Percentiles rank a stretch among this genome's conserved stretches.
These are phyloP conservation scores for Antrodiella citrinella DNA, from an alignment of 768 basidiomycete genomes.

Conservation along the genomic window DNA sequence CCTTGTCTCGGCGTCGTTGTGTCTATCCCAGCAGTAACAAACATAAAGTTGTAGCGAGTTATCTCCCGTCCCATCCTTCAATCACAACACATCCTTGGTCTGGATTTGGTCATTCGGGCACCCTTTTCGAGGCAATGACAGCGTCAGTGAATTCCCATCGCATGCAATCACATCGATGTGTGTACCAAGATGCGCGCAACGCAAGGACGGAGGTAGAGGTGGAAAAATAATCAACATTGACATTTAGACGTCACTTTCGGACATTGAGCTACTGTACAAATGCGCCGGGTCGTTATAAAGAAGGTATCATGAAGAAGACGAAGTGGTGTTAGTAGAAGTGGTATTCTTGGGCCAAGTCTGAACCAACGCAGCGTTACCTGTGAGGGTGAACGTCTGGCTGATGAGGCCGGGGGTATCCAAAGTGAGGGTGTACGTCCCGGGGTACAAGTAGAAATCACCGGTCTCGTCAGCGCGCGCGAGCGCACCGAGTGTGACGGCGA, in stretches of 20 bases:
- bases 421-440: conserved; percentile 33
- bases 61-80: not conserved
- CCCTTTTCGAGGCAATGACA: too few relatives aligned
- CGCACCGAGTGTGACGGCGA: conserved; percentile 39
- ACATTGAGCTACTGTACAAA: too few relatives aligned
- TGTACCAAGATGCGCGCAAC: too few relatives aligned
- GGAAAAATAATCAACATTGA: too few relatives aligned
- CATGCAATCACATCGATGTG: too few relatives aligned
- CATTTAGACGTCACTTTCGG: too few relatives aligned
- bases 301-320: too few relatives aligned
- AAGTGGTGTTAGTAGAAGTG: not conserved
- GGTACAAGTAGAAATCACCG: conserved; percentile 38
- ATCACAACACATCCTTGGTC: too few relatives aligned
- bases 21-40: not conserved
- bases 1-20: not conserved
- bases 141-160: too few relatives aligned
- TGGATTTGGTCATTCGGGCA: too few relatives aligned
- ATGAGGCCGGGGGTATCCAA: conserved; percentile 35
- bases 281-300: too few relatives aligned
- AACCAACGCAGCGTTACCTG: conserved; percentile 33
- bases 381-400: conserved; percentile 34
- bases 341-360: conserved; percentile 27
- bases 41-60: not conserved
- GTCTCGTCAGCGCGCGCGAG: conserved; percentile 39
- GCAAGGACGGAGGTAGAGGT: too few relatives aligned